Base-by-base conservation (phyloP, 2,329 filamentous ascomycete species). In the Berkeleyomyces rouxiae region DNA sequence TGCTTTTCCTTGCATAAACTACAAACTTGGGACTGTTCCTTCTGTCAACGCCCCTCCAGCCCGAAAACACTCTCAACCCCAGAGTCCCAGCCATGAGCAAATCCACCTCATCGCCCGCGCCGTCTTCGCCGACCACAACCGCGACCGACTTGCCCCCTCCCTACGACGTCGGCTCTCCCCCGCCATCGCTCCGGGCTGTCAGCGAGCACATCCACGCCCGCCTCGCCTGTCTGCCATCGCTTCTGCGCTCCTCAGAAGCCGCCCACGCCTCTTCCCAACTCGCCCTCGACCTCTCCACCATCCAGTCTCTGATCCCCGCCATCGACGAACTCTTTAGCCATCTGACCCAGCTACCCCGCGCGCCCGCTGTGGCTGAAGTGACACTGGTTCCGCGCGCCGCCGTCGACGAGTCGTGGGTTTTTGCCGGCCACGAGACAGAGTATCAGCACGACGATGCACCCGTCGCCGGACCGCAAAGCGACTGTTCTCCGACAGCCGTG, bases 361-460 rank as follows among this genome's bases (percentile, higher is more conserved):
- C 71, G 0, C 72, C 74, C 0, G 66, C 68, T 1, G 61, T 72
- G 0, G 73, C 77, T 0, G 74, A 78, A 58, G 72, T 79, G 53
- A 74, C 73, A 6, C 68, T 81, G 43, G 72, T 81, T 0, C 78
- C 79, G 0, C 74, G 67, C 1, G 67, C 68, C 3, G 75, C 74
- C 3, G 73, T 80, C 0, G 71, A 70, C 0, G 47, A 64, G 0
- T 67, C 66, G 0, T 77, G 75, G 74, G 62, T 49, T 13, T 69
- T 75, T 33, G 72, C 68, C 55, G 74, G 74, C 1, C 68, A 68
- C 7, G 69, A 69, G 23, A 40, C 13, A 37, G 53, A 16, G 10
- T 57, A 9, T 4, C 36, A 57, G 53, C 11, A 57, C 9, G 36
- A 10, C 6, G 23, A 31, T 39, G 33, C 53, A 57, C 9, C 36